Evolutionary conservation across 108 stramenopile genomes (phyloP).

Genomic region (Cylindrotheca fusiformis): DNA sequence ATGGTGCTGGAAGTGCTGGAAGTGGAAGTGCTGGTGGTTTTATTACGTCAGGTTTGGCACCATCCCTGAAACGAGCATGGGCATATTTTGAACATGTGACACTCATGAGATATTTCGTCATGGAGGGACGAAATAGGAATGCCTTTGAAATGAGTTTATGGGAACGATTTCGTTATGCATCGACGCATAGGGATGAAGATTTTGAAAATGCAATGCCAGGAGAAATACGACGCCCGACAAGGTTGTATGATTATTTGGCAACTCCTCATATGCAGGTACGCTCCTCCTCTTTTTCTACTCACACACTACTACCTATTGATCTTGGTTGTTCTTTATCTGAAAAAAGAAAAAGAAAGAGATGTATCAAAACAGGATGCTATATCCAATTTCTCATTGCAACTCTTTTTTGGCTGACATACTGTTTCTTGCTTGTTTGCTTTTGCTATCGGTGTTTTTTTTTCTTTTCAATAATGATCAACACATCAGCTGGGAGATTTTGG

Average conservation of each 20-base stretch:
- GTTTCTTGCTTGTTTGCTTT: too few species aligned
- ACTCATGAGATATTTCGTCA: constrained; percentile 52
- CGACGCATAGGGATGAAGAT: constrained; percentile 19
- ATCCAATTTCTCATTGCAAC: too few species aligned
- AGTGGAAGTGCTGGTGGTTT: background rate
- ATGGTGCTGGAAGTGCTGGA: constrained; percentile 17
- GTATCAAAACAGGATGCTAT: too few species aligned
- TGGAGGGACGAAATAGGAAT: constrained; percentile 1
- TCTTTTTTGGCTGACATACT: too few species aligned
- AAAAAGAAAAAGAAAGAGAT: too few species aligned
- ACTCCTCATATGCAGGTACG: constrained; percentile 49
- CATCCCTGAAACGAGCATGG: constrained; percentile 65
- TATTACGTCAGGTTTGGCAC: constrained; percentile 3
- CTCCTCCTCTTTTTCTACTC: background rate
- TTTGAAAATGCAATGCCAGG: constrained; percentile 42
- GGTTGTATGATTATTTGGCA: constrained; percentile 61
- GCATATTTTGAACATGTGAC: constrained; percentile 87
- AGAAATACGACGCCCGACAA: constrained; percentile 56
- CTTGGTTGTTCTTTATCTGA: too few species aligned
- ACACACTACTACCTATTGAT: background rate
- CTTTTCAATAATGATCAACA: too few species aligned
- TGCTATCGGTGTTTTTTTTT: too few species aligned
- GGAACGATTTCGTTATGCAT: background rate
- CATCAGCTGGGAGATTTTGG: constrained; percentile 59
- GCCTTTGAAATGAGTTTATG: background rate